Conservation (phyloP, 2,329 filamentous ascomycete genomes). For the Aspergillus novoparasiticus region DNA sequence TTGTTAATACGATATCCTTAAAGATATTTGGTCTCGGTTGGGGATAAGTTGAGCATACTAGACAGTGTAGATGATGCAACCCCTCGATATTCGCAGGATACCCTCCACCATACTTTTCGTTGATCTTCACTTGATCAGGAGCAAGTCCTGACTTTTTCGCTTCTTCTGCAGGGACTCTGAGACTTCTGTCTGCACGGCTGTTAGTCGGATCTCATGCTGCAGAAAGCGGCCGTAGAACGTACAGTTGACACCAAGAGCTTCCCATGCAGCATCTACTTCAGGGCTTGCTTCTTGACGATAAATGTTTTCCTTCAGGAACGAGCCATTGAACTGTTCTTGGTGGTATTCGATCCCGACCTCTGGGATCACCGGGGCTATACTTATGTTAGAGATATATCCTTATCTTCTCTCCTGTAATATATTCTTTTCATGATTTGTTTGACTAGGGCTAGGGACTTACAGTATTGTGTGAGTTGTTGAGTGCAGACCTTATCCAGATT, state of each 20-base stretch:
- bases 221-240: conserved; percentile 18
- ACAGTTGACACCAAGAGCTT: conserved; percentile 55
- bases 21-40: no score
- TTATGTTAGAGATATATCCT: background rate
- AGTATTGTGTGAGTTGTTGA: conserved; percentile 27
- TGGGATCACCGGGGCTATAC: conserved; percentile 38
- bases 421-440: background rate
- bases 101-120: conserved; percentile 59
- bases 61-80: conserved; percentile 50
- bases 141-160: conserved; percentile 56
- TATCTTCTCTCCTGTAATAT: background rate
- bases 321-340: conserved; percentile 56
- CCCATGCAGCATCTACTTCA: conserved; percentile 62
- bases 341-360: conserved; percentile 48
- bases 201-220: background rate
- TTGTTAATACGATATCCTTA: background rate
- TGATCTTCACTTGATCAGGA: conserved; percentile 58
- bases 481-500: conserved; percentile 27
- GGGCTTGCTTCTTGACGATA: conserved; percentile 55
- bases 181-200: conserved; percentile 44
- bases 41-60: conserved; percentile 42
- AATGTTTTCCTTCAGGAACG: conserved; percentile 56
- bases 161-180: conserved; percentile 54
- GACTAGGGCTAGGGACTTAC: conserved; percentile 13
- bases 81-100: conserved; percentile 44